Conservation (phyloP, 1,139 yeast species). For the Saccharomyces hybrid region DNA sequence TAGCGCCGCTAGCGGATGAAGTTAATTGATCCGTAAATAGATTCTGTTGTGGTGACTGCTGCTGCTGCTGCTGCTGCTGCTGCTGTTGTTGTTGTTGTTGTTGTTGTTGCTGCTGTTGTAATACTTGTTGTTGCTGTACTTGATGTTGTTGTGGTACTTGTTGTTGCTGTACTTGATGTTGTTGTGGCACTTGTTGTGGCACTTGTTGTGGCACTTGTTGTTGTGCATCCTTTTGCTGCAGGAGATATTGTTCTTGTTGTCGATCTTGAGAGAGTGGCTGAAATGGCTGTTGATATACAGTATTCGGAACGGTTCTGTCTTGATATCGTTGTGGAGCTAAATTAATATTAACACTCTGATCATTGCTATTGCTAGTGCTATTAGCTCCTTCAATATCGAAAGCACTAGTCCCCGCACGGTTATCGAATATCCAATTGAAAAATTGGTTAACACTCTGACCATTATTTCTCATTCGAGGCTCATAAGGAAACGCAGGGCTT, state of each 20-base stretch:
- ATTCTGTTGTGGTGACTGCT: conserved; percentile 1
- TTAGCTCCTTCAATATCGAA: background rate
- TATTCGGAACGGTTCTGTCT: background rate
- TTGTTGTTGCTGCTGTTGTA: too few relatives aligned
- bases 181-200: too few relatives aligned
- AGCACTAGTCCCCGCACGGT: background rate
- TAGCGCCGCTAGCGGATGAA: conserved; percentile 1
- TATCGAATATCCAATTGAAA: conserved; percentile 24
- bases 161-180: too few relatives aligned
- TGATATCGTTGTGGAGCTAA: background rate
- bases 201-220: background rate
- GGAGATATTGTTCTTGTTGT: conserved; percentile 8
- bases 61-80: conserved; percentile 15
- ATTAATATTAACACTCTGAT: background rate
- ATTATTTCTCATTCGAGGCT: conserved; percentile 1
- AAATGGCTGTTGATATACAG: background rate
- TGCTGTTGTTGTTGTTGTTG: background rate
- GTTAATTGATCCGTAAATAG: background rate
- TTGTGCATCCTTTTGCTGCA: background rate
- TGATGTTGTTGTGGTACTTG: too few relatives aligned
- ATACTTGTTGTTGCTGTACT: background rate
- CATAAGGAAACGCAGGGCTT: background rate
- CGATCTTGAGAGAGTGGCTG: background rate
- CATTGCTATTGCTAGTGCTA: background rate
- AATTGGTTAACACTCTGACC: conserved; percentile 9